Conservation (phyloP, 129 eudicot species). For the Pittosporum tobira region DNA sequence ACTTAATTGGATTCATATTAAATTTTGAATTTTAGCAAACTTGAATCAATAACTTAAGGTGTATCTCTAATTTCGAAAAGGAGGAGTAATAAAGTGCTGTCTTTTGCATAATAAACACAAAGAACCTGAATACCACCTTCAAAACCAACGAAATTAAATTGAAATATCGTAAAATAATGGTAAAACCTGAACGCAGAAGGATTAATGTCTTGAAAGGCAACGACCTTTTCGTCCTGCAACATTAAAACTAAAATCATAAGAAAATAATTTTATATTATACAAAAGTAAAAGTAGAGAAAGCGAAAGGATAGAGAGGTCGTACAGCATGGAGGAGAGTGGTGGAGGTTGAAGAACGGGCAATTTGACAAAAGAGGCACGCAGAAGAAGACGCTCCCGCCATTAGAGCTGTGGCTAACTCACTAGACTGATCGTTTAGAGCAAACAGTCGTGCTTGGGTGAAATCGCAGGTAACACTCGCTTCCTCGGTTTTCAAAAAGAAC, state of each 20-base stretch:
- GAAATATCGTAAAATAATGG: background rate
- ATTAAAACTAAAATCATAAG: background rate
- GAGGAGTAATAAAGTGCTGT: no score
- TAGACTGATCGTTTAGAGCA: background rate
- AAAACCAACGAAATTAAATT: background rate
- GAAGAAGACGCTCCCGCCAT: slow-evolving; percentile 31
- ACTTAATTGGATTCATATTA: no score
- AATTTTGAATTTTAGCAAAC: no score
- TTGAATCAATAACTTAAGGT: no score
- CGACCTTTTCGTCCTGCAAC: slow-evolving; percentile 65
- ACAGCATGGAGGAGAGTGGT: slow-evolving; percentile 53
- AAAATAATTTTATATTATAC: background rate
- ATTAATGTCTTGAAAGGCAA: slow-evolving; percentile 69
- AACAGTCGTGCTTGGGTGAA: no score
- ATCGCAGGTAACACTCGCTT: no score
- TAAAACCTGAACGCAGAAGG: slow-evolving; percentile 67
- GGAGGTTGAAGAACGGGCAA: slow-evolving; percentile 49
- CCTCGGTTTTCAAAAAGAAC: no score
- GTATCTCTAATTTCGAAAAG: no score
- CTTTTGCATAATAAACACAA: background rate
- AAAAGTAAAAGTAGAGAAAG: background rate
- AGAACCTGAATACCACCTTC: background rate
- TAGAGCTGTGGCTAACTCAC: background rate
- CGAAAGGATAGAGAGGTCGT: slow-evolving; percentile 7
- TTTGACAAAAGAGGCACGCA: slow-evolving; percentile 63